Evolutionary conservation across 2,329 filamentous ascomycete genomes (phyloP).

Genomic region (Phyllosticta citribraziliensis): DNA sequence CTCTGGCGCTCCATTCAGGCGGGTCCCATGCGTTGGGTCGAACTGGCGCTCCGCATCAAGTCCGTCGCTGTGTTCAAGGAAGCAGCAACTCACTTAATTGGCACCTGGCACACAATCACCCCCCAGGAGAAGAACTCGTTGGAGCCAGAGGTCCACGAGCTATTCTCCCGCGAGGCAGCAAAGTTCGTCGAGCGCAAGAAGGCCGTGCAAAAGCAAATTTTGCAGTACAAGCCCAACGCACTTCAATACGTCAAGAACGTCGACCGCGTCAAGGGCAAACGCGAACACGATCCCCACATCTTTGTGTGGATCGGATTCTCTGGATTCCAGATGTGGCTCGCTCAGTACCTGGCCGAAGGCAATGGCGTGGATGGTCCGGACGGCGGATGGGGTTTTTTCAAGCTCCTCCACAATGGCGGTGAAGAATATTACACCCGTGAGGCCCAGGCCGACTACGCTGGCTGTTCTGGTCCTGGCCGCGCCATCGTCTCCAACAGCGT

Average conservation of each 20-base stretch:
- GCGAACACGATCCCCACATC: constrained; percentile 38
- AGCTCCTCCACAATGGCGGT: constrained; percentile 29
- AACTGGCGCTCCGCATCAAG: constrained; percentile 35
- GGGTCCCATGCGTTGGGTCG: constrained; percentile 36
- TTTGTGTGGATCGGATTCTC: constrained; percentile 41
- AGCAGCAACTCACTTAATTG: constrained; percentile 35
- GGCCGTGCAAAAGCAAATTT: constrained; percentile 18
- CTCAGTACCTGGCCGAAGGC: constrained; percentile 30
- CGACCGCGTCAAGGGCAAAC: constrained; percentile 29
- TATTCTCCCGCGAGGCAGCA: constrained; percentile 25
- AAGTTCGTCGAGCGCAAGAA: constrained; percentile 12
- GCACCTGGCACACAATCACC: constrained; percentile 27
- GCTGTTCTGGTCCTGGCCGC: constrained; percentile 32
- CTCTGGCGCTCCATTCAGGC: constrained; percentile 36
- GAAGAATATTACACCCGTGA: constrained; percentile 34
- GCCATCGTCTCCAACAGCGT: constrained; percentile 33
- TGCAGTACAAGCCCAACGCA: constrained; percentile 19
- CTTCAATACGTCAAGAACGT: constrained; percentile 20
- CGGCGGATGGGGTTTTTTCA: constrained; percentile 39
- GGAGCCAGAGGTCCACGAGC: constrained; percentile 14
- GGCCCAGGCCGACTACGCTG: constrained; percentile 30
- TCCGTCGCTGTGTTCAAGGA: constrained; percentile 38
- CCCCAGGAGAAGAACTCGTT: constrained; percentile 15
- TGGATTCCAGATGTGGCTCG: constrained; percentile 40
- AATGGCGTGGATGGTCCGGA: constrained; percentile 31